Evolutionary conservation across 2,329 filamentous ascomycete species (phyloP).

Genomic region (Penicillium sp.): DNA sequence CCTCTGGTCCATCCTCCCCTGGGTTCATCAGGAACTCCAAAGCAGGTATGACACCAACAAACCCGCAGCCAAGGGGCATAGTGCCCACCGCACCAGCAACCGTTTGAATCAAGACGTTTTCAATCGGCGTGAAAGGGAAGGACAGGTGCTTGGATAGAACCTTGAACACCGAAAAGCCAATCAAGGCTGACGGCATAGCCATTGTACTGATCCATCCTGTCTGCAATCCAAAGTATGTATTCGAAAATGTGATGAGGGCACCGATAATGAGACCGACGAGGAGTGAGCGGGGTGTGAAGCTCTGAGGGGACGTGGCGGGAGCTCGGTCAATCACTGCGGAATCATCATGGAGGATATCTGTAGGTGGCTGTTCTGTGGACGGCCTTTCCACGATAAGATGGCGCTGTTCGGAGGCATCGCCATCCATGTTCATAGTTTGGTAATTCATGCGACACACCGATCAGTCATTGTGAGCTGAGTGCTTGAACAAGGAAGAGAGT

Average conservation of each 20-base stretch:
- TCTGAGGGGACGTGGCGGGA: constrained; percentile 42
- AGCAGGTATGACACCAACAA: constrained; percentile 90
- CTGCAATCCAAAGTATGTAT: constrained; percentile 98
- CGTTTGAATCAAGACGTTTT: constrained; percentile 95
- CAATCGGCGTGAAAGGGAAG: constrained; percentile 84
- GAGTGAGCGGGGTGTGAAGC: constrained; percentile 82
- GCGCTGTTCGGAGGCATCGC: constrained; percentile 22
- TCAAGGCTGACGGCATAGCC: constrained; percentile 92
- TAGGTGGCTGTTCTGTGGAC: constrained; percentile 1
- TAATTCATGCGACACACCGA: constrained; percentile 33
- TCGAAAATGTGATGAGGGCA: constrained; percentile 88
- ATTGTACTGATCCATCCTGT: constrained; percentile 81
- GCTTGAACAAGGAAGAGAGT: not conserved
- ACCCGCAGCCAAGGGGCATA: constrained; percentile 93
- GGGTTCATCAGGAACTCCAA: constrained; percentile 78
- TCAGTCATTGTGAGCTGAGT: constrained; percentile 8
- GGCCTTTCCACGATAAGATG: constrained; percentile 1
- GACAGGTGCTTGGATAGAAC: constrained; percentile 66
- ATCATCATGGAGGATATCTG: constrained; percentile 5
- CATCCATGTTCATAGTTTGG: constrained; percentile 35
- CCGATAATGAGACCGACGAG: constrained; percentile 78
- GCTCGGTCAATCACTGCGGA: constrained; percentile 5
- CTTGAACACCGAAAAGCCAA: constrained; percentile 93
- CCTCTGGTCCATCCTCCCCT: constrained; percentile 71
- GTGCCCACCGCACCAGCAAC: constrained; percentile 94